Evolutionary conservation across 2,329 filamentous ascomycete genomes (phyloP).

Genomic region (Aspergillus bombycis): DNA sequence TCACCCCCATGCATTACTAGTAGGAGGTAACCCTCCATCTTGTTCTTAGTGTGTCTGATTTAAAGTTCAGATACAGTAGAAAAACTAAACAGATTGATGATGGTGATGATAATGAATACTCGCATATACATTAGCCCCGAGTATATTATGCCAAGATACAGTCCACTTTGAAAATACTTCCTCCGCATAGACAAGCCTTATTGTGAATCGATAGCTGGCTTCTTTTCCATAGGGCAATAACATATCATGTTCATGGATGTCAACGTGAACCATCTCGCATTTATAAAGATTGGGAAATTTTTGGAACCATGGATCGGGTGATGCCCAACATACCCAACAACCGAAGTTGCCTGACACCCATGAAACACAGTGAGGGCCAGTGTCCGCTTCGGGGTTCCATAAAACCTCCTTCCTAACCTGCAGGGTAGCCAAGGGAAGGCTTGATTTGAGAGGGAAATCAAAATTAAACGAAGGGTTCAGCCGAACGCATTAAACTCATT

Average conservation of each 20-base stretch:
- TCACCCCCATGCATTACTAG: background rate
- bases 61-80: background rate
- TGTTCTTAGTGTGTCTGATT: background rate
- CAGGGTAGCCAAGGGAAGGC: background rate
- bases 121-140: no score
- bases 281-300: background rate
- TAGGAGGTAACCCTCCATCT: background rate
- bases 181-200: background rate
- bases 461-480: background rate
- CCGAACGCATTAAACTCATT: background rate
- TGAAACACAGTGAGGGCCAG: background rate
- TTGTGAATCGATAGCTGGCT: background rate
- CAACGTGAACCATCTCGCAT: background rate
- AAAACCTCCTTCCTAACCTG: background rate
- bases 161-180: background rate
- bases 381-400: background rate
- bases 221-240: background rate
- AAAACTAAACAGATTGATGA: no score
- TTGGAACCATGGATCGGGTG: background rate
- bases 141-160: no score
- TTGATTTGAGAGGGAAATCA: background rate
- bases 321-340: conserved; percentile 2
- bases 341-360: background rate
- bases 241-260: no score
- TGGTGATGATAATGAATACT: no score